Conservation (phyloP, 2,329 filamentous ascomycete species). For the Metarhizium album region DNA sequence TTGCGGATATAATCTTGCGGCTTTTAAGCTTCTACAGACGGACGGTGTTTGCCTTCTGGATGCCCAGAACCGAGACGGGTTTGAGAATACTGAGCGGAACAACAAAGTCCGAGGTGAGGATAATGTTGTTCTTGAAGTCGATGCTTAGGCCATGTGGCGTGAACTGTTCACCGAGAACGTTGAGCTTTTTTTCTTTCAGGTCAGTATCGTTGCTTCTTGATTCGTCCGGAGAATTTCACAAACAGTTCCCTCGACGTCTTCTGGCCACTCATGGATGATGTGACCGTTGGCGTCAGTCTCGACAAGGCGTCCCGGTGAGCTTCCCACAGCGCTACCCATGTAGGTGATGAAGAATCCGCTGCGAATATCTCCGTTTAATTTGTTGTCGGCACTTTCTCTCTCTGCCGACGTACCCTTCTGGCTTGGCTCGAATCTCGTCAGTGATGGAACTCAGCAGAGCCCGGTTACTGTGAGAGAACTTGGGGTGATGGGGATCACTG, state of each 20-base stretch:
- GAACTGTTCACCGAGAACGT: slow-evolving; percentile 50
- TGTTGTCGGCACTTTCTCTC: accelerated
- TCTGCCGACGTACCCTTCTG: slow-evolving; percentile 32
- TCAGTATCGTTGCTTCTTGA: not conserved
- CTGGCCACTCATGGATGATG: slow-evolving; percentile 52
- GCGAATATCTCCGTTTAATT: not conserved
- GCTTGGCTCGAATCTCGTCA: slow-evolving; percentile 53
- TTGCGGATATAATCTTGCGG: slow-evolving; percentile 47
- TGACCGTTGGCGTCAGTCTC: slow-evolving; percentile 49
- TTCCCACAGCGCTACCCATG: slow-evolving; percentile 49
- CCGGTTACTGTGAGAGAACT: slow-evolving; percentile 49
- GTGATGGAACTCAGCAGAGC: slow-evolving; percentile 48
- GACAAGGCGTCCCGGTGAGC: slow-evolving; percentile 46
- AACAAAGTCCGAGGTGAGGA: slow-evolving; percentile 53
- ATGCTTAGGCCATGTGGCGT: slow-evolving; percentile 48
- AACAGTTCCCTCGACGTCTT: slow-evolving; percentile 37
- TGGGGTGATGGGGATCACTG: slow-evolving; percentile 45
- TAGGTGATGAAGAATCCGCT: slow-evolving; percentile 50
- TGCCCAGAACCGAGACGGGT: slow-evolving; percentile 36
- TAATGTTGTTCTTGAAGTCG: slow-evolving; percentile 46
- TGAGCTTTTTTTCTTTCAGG: slow-evolving; percentile 21
- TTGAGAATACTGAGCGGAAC: slow-evolving; percentile 51
- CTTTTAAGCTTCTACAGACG: slow-evolving; percentile 45
- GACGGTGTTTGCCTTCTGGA: slow-evolving; percentile 44
- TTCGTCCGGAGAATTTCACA: not conserved